These are phyloP conservation scores for Calonectria pseudoreteaudii DNA, from an alignment of 2,329 filamentous ascomycete genomes.

Conservation along the genomic window DNA sequence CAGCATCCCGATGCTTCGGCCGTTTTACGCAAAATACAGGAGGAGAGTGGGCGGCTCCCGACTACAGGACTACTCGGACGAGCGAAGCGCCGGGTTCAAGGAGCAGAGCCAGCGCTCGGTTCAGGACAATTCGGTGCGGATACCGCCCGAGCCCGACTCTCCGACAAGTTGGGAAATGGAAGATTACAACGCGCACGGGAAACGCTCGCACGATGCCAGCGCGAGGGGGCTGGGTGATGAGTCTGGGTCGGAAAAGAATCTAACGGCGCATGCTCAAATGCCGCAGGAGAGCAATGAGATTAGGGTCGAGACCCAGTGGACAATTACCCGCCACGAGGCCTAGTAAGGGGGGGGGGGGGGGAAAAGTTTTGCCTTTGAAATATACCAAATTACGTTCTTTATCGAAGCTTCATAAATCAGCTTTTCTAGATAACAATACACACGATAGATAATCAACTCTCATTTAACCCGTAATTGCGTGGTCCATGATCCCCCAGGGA, in stretches of 20 bases:
- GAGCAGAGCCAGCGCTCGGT: conserved; percentile 34
- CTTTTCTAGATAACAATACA: neutral
- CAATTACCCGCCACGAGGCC: conserved; percentile 30
- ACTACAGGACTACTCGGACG: conserved; percentile 41
- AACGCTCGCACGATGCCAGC: conserved; percentile 25
- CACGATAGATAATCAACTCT: neutral
- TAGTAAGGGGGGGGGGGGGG: neutral
- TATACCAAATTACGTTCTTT: neutral
- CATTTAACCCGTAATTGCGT: neutral
- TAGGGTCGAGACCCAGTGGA: conserved; percentile 38
- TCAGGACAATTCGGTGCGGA: conserved; percentile 12
- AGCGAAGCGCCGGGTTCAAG: conserved; percentile 31
- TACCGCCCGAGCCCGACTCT: conserved; percentile 19
- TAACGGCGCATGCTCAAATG: conserved; percentile 27
- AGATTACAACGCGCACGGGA: conserved; percentile 30
- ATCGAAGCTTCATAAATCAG: neutral
- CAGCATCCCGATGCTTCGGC: conserved; percentile 55
- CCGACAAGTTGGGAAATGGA: conserved; percentile 42
- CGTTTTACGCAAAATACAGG: conserved; percentile 49
- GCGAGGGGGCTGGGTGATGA: conserved; percentile 33
- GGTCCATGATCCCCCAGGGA: neutral
- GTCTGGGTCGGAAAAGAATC: conserved; percentile 40
- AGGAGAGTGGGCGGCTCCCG: conserved; percentile 47
- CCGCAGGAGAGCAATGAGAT: conserved; percentile 29
- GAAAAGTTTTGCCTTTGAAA: neutral